Evolutionary conservation across 1,139 yeast species (phyloP).

Genomic region (Geotrichum australiense): DNA sequence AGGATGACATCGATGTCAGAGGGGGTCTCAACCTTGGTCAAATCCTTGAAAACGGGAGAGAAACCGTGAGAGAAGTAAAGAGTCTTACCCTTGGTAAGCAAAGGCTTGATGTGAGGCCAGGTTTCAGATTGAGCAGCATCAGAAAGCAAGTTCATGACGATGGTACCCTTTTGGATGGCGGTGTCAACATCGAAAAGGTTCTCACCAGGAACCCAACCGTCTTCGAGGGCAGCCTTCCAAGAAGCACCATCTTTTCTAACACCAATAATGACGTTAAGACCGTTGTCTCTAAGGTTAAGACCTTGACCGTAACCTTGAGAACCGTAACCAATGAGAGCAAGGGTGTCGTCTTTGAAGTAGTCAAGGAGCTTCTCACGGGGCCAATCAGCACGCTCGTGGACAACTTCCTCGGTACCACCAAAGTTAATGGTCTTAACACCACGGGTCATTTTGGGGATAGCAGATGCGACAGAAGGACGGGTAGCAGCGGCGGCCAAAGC

Average conservation of each 20-base stretch:
- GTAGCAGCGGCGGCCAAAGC: slow-evolving; percentile 23
- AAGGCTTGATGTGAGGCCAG: slow-evolving; percentile 80
- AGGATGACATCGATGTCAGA: slow-evolving; percentile 90
- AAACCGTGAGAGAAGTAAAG: slow-evolving; percentile 98
- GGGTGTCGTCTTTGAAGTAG: slow-evolving; percentile 95
- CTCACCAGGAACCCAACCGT: slow-evolving; percentile 99
- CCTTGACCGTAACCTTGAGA: slow-evolving; percentile 99
- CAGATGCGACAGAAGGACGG: slow-evolving; percentile 18
- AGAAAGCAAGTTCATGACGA: slow-evolving; percentile 93
- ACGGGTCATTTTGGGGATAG: slow-evolving; percentile 40
- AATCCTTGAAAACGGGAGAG: slow-evolving; percentile 97
- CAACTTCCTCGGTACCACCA: slow-evolving; percentile 91
- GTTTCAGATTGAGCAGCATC: slow-evolving; percentile 99
- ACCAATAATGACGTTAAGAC: slow-evolving; percentile 94
- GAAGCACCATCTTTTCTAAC: slow-evolving; percentile 98
- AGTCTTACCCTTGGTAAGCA: slow-evolving; percentile 94
- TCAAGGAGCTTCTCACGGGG: slow-evolving; percentile 93
- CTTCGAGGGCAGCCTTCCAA: slow-evolving; percentile 99
- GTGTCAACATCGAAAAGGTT: slow-evolving; percentile 91
- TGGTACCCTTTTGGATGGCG: slow-evolving; percentile 88
- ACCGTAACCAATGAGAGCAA: slow-evolving; percentile 98
- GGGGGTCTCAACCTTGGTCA: slow-evolving; percentile 96
- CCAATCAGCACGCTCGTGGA: slow-evolving; percentile 99
- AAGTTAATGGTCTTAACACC: slow-evolving; percentile 96
- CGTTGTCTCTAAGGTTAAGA: slow-evolving; percentile 97